Percentiles rank a stretch among this genome's conserved stretches.
These are phyloP conservation scores for Immersiella caudata DNA, from an alignment of 495 filamentous ascomycete genomes.

Conservation along the genomic window DNA sequence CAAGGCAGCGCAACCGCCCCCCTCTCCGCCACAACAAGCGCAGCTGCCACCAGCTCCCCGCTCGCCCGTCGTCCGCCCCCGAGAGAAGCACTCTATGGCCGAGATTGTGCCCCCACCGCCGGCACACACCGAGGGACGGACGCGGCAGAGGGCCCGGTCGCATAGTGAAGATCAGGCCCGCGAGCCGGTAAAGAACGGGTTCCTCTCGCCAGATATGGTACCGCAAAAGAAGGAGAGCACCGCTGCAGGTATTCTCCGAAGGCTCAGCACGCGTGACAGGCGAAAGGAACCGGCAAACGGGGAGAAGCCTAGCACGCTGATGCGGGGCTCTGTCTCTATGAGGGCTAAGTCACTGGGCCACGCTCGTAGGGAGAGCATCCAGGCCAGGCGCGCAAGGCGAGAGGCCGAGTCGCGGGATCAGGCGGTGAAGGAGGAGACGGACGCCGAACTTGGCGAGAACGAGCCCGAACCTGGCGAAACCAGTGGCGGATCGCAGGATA, in stretches of 20 bases:
- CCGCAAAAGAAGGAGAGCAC: constrained; percentile 82
- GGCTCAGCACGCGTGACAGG: constrained; percentile 85
- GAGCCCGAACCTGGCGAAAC: constrained; percentile 37
- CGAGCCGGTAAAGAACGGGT: constrained; percentile 72
- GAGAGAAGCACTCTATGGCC: constrained; percentile 51
- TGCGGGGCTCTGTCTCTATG: constrained; percentile 58
- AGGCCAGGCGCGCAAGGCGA: constrained; percentile 68
- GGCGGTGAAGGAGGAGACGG: constrained; percentile 76
- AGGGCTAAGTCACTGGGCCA: constrained; percentile 91
- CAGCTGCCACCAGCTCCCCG: constrained; percentile 28
- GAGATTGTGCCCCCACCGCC: constrained; percentile 80
- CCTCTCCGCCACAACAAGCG: constrained; percentile 31
- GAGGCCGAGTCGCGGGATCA: constrained; percentile 50
- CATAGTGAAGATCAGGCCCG: constrained; percentile 93
- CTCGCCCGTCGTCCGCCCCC: constrained; percentile 50
- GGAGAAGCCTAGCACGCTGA: constrained; percentile 38
- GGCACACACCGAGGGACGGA: constrained; percentile 88
- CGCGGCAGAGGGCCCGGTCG: constrained; percentile 83
- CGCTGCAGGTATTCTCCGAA: constrained; percentile 80
- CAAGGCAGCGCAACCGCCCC: constrained; percentile 31
- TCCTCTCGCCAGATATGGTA: constrained; percentile 62
- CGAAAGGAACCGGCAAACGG: constrained; percentile 58
- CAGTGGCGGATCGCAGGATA: constrained; percentile 55
- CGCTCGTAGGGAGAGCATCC: constrained; percentile 85
- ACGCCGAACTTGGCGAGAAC: constrained; percentile 53